These are phyloP conservation scores for Trichoderma cornu-damae DNA, from an alignment of 2,329 filamentous ascomycete species.

Conservation along the genomic window DNA sequence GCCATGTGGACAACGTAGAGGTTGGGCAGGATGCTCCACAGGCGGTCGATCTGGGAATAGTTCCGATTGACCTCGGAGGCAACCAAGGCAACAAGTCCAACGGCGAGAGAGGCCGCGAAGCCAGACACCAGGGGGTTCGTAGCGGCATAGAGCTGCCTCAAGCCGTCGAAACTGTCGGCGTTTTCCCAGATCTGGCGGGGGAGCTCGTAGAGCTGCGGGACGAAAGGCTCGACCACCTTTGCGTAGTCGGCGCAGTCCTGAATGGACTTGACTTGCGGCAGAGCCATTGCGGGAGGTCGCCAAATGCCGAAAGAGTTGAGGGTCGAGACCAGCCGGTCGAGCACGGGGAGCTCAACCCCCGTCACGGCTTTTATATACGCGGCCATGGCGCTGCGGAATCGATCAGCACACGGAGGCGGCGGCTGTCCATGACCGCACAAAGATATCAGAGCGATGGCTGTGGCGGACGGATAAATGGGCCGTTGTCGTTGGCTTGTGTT, in stretches of 20 bases:
- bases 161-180: slow-evolving; percentile 53
- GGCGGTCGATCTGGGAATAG: slow-evolving; percentile 92
- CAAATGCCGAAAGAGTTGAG: not conserved
- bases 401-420: not conserved
- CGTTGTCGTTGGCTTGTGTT: not conserved
- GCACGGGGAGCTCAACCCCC: not conserved
- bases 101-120: slow-evolving; percentile 63
- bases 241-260: slow-evolving; percentile 71
- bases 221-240: slow-evolving; percentile 68
- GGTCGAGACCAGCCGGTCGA: not conserved
- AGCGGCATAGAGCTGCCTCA: slow-evolving; percentile 68
- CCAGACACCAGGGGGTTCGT: slow-evolving; percentile 83
- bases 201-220: slow-evolving; percentile 64
- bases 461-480: slow-evolving; percentile 12
- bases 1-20: slow-evolving; percentile 81
- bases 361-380: slow-evolving; percentile 14
- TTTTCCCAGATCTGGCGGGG: slow-evolving; percentile 59
- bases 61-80: slow-evolving; percentile 83
- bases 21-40: slow-evolving; percentile 86
- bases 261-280: slow-evolving; percentile 66
- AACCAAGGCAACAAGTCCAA: slow-evolving; percentile 68
- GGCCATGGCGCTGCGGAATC: slow-evolving; percentile 8
- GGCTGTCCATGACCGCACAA: not conserved
- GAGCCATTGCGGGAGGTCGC: slow-evolving; percentile 48
- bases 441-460: not conserved